Percentiles rank a stretch among this genome's conserved stretches.
Evolutionary conservation across 1,284 basidiomycete genomes (phyloP).

Genomic region (Ceraceosorus guamensis): DNA sequence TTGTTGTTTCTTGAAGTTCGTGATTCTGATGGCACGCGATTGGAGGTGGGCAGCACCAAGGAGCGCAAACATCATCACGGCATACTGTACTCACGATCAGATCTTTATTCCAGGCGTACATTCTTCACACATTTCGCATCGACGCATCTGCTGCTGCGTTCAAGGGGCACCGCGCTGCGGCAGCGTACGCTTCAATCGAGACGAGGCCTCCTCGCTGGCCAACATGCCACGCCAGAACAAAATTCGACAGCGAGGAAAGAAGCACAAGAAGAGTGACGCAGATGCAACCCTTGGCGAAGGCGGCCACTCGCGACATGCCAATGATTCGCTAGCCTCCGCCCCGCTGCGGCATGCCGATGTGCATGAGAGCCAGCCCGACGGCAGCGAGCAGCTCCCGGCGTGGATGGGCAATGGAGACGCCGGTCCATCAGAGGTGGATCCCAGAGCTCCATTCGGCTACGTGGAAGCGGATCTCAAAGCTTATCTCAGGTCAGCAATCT

Average conservation of each 20-base stretch:
- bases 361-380: neutral
- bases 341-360: neutral
- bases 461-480: slow-evolving; percentile 40
- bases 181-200: no score
- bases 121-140: no score
- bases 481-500: slow-evolving; percentile 26
- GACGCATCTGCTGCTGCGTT: no score
- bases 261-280: neutral
- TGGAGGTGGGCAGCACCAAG: no score
- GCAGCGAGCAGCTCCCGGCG: neutral
- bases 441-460: slow-evolving; percentile 36
- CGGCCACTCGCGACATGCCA: no score
- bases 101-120: no score
- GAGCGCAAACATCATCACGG: no score
- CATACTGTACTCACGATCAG: no score
- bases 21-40: no score
- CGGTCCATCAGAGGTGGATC: neutral
- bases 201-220: neutral
- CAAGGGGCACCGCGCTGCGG: no score
- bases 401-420: neutral
- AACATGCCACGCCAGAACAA: neutral
- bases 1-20: no score
- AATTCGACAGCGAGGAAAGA: neutral
- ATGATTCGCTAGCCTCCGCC: neutral
- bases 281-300: neutral